A percentile compares a stretch with the other conserved stretches of the same genome.
Conservation (phyloP, 2,329 filamentous ascomycete species). For the Fusarium vanettenii region DNA sequence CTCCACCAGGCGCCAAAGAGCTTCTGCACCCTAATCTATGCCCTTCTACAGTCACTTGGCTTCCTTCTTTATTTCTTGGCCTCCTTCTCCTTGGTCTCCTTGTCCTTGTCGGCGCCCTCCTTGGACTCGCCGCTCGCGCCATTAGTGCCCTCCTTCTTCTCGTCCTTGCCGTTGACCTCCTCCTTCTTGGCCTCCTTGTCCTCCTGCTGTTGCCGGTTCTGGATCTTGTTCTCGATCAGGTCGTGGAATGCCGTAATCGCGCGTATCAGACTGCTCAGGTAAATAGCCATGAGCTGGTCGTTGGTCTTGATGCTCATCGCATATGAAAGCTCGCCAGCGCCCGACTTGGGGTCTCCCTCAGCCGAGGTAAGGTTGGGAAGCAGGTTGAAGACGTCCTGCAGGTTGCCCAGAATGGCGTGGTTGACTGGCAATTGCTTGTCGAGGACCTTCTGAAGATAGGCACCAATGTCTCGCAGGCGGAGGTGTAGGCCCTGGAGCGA, state of each 20-base stretch:
- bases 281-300: conserved; percentile 98
- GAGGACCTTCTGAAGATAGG: conserved; percentile 95
- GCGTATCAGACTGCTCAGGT: conserved; percentile 90
- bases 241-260: conserved; percentile 99
- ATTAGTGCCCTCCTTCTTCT: conserved; percentile 65
- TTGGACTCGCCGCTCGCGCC: conserved; percentile 60
- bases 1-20: conserved; percentile 41
- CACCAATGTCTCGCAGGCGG: conserved; percentile 92
- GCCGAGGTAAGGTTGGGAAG: conserved; percentile 95
- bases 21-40: conserved; percentile 29
- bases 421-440: conserved; percentile 94
- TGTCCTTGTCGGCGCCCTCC: conserved; percentile 64
- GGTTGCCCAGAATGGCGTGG: conserved; percentile 94
- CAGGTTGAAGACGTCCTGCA: conserved; percentile 99
- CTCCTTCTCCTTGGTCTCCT: conserved; percentile 67
- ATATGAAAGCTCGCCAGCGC: conserved; percentile 88
- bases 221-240: conserved; percentile 99
- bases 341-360: conserved; percentile 70
- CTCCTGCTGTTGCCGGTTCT: conserved; percentile 96
- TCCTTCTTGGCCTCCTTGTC: conserved; percentile 92
- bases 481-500: conserved; percentile 96
- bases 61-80: conserved; percentile 52
- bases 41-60: conserved; percentile 23
- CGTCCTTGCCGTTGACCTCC: conserved; percentile 69
- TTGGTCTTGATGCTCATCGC: conserved; percentile 99